These are phyloP conservation scores for Pezicula rhizophila DNA, from an alignment of 2,329 filamentous ascomycete genomes.

Conservation along the genomic window DNA sequence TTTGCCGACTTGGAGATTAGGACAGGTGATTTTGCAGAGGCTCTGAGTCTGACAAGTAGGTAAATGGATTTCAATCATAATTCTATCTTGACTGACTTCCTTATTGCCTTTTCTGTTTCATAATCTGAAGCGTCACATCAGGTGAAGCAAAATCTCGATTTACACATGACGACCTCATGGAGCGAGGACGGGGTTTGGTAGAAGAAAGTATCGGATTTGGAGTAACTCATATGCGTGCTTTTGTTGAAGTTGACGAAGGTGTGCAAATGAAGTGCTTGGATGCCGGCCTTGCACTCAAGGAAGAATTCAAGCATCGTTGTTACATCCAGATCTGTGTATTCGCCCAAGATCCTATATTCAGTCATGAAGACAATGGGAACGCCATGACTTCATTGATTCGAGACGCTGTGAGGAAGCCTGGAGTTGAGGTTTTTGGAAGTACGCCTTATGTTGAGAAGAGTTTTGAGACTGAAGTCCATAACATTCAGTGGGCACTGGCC, in stretches of 20 bases:
- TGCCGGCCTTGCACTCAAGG: conserved; percentile 51
- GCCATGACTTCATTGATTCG: conserved; percentile 46
- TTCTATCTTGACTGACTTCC: not conserved
- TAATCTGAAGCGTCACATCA: conserved; percentile 12
- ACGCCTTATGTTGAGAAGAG: conserved; percentile 64
- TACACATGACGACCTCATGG: conserved; percentile 53
- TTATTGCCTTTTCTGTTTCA: conserved; percentile 1
- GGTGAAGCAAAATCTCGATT: conserved; percentile 56
- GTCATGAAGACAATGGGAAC: conserved; percentile 40
- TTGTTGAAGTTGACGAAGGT: conserved; percentile 63
- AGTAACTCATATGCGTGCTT: conserved; percentile 64
- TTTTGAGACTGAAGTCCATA: conserved; percentile 39
- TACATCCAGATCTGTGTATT: conserved; percentile 64
- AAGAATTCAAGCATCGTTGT: conserved; percentile 45
- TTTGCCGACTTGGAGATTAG: conserved; percentile 55
- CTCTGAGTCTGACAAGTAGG: conserved; percentile 47
- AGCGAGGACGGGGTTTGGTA: conserved; percentile 58
- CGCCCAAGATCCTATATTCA: conserved; percentile 64
- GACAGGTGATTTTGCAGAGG: conserved; percentile 59
- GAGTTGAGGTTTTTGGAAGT: conserved; percentile 56
- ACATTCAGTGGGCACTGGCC: conserved; percentile 58
- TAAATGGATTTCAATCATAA: conserved; percentile 3
- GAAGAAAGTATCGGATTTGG: conserved; percentile 58
- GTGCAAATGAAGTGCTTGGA: conserved; percentile 52
- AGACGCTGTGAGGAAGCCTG: conserved; percentile 34